A percentile compares a stretch with the other conserved stretches of the same genome.
Evolutionary conservation across 257 asterid species (phyloP).

Genomic region (Asclepias syriaca): DNA sequence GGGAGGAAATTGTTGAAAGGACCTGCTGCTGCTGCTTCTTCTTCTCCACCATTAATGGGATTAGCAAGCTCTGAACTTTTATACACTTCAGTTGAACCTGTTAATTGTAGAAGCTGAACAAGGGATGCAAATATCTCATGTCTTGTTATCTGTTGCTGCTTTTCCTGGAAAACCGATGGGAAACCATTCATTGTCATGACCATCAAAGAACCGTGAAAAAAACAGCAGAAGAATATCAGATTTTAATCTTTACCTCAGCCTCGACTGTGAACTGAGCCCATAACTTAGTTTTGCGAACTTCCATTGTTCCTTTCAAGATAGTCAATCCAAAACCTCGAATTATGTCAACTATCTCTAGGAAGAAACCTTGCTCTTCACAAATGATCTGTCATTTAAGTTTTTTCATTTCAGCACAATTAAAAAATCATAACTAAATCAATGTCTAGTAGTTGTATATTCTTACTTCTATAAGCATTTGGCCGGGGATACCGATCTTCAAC

Average conservation of each 20-base stretch:
- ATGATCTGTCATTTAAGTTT: constrained; percentile 43
- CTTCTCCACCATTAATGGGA: constrained; percentile 13
- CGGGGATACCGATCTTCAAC: constrained; percentile 69
- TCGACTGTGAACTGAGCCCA: constrained; percentile 78
- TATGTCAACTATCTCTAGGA: constrained; percentile 66
- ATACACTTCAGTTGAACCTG: constrained; percentile 25
- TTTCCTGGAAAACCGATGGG: constrained; percentile 40
- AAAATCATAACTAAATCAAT: background rate
- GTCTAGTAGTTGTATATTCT: background rate
- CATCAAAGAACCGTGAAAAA: background rate
- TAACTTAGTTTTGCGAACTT: constrained; percentile 51
- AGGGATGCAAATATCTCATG: constrained; percentile 77
- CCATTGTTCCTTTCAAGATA: constrained; percentile 72
- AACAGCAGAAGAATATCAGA: background rate
- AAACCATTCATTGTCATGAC: constrained; percentile 6
- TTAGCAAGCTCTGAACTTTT: constrained; percentile 23
- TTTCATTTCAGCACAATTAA: background rate
- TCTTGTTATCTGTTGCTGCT: constrained; percentile 39
- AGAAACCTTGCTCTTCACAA: constrained; percentile 70
- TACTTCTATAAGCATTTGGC: constrained; percentile 87
- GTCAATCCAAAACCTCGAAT: constrained; percentile 68
- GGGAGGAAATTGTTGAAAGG: constrained; percentile 37
- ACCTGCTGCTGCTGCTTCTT: constrained; percentile 7
- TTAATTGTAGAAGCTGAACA: constrained; percentile 64
- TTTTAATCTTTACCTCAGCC: constrained; percentile 45